Conservation (phyloP, 805 yeast genomes). For the Sungouiella blattae region DNA sequence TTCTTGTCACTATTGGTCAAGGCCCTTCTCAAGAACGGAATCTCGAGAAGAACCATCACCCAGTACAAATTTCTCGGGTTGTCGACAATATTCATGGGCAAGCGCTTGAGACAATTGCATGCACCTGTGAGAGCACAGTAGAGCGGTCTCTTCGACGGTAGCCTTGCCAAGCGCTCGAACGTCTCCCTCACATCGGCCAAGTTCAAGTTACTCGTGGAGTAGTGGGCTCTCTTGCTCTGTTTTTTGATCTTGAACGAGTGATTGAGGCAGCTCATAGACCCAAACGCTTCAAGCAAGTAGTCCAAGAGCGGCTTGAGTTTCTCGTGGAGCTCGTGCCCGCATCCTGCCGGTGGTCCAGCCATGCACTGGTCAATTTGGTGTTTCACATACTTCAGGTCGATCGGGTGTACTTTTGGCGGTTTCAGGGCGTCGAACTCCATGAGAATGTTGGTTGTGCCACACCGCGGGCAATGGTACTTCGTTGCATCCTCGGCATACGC, state of each 20-base stretch:
- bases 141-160: conserved; percentile 63
- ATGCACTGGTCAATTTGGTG: conserved; percentile 34
- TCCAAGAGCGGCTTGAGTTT: conserved; percentile 50
- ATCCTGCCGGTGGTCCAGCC: not conserved
- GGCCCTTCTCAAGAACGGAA: conserved; percentile 57
- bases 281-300: conserved; percentile 46
- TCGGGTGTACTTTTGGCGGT: conserved; percentile 4
- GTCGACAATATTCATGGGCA: conserved; percentile 33
- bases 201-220: conserved; percentile 48
- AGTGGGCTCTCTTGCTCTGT: conserved; percentile 30
- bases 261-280: conserved; percentile 46
- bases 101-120: conserved; percentile 47
- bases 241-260: conserved; percentile 46
- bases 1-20: conserved; percentile 30
- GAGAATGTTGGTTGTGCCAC: conserved; percentile 47
- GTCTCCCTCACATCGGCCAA: conserved; percentile 43
- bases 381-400: conserved; percentile 33
- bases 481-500: conserved; percentile 23
- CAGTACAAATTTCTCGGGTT: conserved; percentile 49
- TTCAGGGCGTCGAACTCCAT: conserved; percentile 8
- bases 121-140: conserved; percentile 52
- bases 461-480: conserved; percentile 59
- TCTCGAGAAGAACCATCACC: conserved; percentile 63
- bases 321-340: conserved; percentile 23
- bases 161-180: conserved; percentile 42